Conservation (phyloP, 805 yeast genomes). For the Yarrowia hollandica region DNA sequence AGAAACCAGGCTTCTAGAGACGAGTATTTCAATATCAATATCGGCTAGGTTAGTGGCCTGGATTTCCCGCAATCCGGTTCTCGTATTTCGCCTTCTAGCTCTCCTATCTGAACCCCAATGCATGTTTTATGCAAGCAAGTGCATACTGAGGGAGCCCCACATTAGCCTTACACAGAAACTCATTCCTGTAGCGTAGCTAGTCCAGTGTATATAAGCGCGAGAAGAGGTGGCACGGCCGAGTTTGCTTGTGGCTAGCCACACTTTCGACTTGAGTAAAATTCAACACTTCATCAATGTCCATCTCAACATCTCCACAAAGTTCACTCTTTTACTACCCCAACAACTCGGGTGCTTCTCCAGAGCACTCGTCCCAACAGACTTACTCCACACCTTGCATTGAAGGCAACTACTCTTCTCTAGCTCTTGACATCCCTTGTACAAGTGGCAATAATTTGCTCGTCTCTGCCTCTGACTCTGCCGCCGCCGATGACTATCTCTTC, state of each 20-base stretch:
- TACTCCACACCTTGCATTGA: neutral
- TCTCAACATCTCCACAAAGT: neutral
- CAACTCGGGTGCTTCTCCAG: too few species aligned
- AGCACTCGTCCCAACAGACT: neutral
- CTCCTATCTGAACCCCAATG: neutral
- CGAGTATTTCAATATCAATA: neutral
- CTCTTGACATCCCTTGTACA: neutral
- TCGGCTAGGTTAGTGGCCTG: too few species aligned
- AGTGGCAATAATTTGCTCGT: neutral
- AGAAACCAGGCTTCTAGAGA: too few species aligned
- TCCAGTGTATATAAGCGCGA: neutral
- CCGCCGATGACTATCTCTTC: neutral
- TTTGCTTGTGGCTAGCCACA: neutral
- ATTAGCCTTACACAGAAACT: neutral
- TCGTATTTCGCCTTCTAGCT: neutral
- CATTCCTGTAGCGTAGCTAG: too few species aligned
- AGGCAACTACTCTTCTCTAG: neutral
- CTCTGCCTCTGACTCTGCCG: too few species aligned
- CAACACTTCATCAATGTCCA: neutral
- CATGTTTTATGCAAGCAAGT: neutral
- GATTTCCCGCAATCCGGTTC: neutral
- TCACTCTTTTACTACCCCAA: conserved; percentile 1
- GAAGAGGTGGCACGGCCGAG: too few species aligned
- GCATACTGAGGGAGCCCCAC: conserved; percentile 1
- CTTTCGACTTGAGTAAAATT: too few species aligned